Evolutionary conservation across 2,329 filamentous ascomycete species (phyloP), one percentile per base, ranked within the genome.

Genomic region (Akanthomyces muscarius): DNA sequence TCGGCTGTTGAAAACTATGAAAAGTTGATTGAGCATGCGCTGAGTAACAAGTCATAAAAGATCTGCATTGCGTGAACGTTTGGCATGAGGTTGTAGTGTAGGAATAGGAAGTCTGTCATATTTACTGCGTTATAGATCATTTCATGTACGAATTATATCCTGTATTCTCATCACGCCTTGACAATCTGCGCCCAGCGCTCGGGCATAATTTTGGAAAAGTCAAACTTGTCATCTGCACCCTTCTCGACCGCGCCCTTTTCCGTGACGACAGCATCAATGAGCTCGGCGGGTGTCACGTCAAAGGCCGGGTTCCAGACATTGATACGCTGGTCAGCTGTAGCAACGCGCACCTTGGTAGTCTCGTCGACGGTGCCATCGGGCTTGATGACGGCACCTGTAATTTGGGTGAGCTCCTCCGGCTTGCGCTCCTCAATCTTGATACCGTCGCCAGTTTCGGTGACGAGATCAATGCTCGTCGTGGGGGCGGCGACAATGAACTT

Each of bases 231-330:
- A 63, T 88, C 81, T 3, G 78, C 73, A 52, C 85, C 86, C 80
- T 94, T 96, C 70, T 92, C 88, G 3, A 96, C 87, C 8, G 92
- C 90, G 0, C 94, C 94, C 69, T 89, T 87, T 77, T 99, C 95
- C 0, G 95, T 99, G 66, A 98, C 91, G 63, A 99, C 89, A 2
- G 90, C 92, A 75, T 99, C 95, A 67, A 99, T 97, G 60, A 97
- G 79, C 66, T 86, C 86, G 44, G 90, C 86, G 0, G 95, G 94
- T 11, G 95, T 99, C 41, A 99, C 91, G 72, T 99, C 95, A 73
- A 99, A 99, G 0, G 92, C 90, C 38, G 95, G 95, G 74, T 99
- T 99, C 93, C 95, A 99, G 10, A 98, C 92, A 47, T 84, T 81
- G 66, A 98, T 92, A 2, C 86, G 86, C 71, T 87, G 84, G 66